Base-by-base conservation (phyloP, 129 eudicot genomes). In the Centrapalus pauciflorus region DNA sequence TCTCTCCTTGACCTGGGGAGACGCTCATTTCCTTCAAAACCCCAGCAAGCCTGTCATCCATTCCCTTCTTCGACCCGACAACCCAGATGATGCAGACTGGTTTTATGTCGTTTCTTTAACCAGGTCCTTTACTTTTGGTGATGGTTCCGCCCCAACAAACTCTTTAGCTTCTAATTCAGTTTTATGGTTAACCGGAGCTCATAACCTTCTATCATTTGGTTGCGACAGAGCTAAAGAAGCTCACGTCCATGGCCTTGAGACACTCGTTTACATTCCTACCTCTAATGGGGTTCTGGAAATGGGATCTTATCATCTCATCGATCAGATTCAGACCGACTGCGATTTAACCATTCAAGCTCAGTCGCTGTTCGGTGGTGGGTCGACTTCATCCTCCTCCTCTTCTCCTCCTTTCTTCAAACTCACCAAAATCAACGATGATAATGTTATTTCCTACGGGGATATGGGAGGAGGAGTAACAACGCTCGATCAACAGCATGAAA, bases 211-310 rank as follows among this genome's bases (percentile, higher is more conserved):
- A 26, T 24, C 26, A 1, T 67, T 74, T 26, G 63, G 71, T 49
- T 89, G 96, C 43, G 82, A 72, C 0, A 67, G 97, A 24, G 87
- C 89, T 28, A 84, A 76, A 60, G 91, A 86, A 30, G 97, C 95
- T 46, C 83, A 81, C 61, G 55, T 69, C 61, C 83, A 86, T 60
- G 97, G 97, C 10, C 28, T 90, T 24, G 67, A 81, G 56, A 84
- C 97, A 2, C 73, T 86, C 32, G 85, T 80, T 45, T 86, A 66
- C 23, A 41, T 90, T 26, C 91, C 97, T 0, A 73, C 71, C 0
- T 23, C 75, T 6, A 52, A 60, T 25, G 97, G 97, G 4, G 95
- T 90, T 2, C 82, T 90, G 5, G 97, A 90, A 67, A 64, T 90
- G 11, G 97, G 89, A 0, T 90, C 95, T 0, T 77, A 34, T 52